Evolutionary conservation across 805 yeast species (phyloP).

Genomic region (Candida sakaeoensis): DNA sequence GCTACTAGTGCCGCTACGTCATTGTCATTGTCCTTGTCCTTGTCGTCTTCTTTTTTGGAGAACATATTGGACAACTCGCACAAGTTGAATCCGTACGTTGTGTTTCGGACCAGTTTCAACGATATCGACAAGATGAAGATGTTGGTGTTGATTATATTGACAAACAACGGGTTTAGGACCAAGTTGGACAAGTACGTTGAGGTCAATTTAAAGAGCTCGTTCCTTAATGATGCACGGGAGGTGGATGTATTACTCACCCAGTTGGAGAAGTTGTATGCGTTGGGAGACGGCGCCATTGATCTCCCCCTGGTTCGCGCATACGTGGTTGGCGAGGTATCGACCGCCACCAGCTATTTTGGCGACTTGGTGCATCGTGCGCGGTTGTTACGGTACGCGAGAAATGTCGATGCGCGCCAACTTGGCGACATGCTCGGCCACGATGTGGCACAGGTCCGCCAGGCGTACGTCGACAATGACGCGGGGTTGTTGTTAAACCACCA

Average conservation of each 20-base stretch:
- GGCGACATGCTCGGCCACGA: slow-evolving; percentile 1
- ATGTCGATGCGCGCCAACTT: background rate
- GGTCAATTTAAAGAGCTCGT: background rate
- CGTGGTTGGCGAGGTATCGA: background rate
- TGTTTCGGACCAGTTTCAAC: slow-evolving; percentile 5
- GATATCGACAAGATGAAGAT: slow-evolving; percentile 1
- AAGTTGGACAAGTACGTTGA: slow-evolving; percentile 2
- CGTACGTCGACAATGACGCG: no score
- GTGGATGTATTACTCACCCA: slow-evolving; percentile 12
- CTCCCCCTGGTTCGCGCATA: slow-evolving; percentile 19
- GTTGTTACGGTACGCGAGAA: slow-evolving; percentile 1
- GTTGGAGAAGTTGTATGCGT: slow-evolving; percentile 10
- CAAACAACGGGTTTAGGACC: background rate
- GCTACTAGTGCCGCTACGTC: no score
- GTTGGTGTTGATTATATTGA: background rate
- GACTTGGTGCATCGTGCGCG: background rate
- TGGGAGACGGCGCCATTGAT: slow-evolving; percentile 11
- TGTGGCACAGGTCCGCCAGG: no score
- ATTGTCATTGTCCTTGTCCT: no score
- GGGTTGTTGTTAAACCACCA: background rate
- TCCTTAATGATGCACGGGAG: slow-evolving; percentile 7
- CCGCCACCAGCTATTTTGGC: slow-evolving; percentile 1
- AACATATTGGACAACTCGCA: background rate
- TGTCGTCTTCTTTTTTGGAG: background rate
- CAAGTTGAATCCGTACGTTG: slow-evolving; percentile 8